Conservation (phyloP, 306 rosid species). For the Pyrus pyrifolia region DNA sequence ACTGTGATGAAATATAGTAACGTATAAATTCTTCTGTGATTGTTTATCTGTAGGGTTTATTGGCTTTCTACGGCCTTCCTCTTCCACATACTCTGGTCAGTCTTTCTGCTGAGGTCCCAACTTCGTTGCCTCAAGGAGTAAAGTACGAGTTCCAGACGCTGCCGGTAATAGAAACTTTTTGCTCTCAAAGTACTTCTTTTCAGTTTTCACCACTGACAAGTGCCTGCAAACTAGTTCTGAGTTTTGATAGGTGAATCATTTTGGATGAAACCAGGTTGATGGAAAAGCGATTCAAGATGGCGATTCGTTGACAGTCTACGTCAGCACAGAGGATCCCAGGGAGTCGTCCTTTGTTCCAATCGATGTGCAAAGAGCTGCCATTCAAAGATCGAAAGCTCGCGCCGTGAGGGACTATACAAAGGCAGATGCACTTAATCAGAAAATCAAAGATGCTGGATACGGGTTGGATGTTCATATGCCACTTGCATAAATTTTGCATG, state of each 20-base stretch:
- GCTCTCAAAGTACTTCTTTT: background rate
- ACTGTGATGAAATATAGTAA: background rate
- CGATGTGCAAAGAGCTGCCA: constrained; percentile 44
- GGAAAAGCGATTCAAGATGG: constrained; percentile 86
- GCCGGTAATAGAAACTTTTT: constrained; percentile 39
- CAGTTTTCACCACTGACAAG: background rate
- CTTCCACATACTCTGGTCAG: constrained; percentile 15
- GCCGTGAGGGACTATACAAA: constrained; percentile 30
- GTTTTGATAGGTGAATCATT: constrained; percentile 8
- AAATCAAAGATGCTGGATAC: constrained; percentile 70
- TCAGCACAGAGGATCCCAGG: constrained; percentile 61
- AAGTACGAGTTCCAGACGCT: constrained; percentile 2
- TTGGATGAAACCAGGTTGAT: constrained; percentile 51
- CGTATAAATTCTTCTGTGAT: background rate
- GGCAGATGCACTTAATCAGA: constrained; percentile 70
- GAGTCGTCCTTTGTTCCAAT: constrained; percentile 59
- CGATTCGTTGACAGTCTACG: constrained; percentile 79
- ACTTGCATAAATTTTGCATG: background rate
- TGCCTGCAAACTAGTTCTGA: background rate
- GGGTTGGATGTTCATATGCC: constrained; percentile 33
- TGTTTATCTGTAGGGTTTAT: constrained; percentile 16
- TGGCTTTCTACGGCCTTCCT: constrained; percentile 29
- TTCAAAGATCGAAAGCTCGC: constrained; percentile 54
- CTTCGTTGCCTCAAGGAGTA: constrained; percentile 16
- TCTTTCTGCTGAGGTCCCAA: constrained; percentile 6